Percentiles rank a stretch among this genome's conserved stretches.
Conservation (phyloP, 257 asterid genomes). For the Solanum peruvianum region DNA sequence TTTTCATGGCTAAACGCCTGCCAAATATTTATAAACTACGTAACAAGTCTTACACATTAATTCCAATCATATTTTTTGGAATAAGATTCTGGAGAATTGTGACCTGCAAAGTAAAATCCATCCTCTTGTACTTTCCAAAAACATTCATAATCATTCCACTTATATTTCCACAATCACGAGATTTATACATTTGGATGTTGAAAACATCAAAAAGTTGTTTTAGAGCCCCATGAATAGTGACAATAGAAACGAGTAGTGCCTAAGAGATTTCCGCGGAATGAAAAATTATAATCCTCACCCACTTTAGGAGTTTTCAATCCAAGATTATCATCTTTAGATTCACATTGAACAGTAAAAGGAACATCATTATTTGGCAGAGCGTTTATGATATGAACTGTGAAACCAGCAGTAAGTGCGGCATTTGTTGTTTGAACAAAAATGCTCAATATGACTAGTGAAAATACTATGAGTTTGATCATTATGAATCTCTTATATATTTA, state of each 20-base stretch:
- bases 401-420: background rate
- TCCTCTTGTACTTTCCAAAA: background rate
- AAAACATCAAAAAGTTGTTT: background rate
- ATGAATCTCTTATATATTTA: background rate
- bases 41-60: background rate
- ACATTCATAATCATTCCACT: background rate
- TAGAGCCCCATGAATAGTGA: background rate
- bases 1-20: background rate
- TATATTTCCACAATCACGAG: background rate
- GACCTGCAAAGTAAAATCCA: background rate
- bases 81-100: background rate
- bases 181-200: background rate
- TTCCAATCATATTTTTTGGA: background rate
- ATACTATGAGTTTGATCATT: background rate
- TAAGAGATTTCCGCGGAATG: background rate
- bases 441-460: background rate
- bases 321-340: background rate
- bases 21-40: background rate
- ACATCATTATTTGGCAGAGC: background rate
- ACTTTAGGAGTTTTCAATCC: background rate
- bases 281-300: background rate
- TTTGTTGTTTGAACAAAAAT: background rate
- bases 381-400: background rate
- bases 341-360: background rate
- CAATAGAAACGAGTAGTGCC: background rate